Conservation (phyloP, 169 alveolate species). For the Eimeria falciformis region DNA sequence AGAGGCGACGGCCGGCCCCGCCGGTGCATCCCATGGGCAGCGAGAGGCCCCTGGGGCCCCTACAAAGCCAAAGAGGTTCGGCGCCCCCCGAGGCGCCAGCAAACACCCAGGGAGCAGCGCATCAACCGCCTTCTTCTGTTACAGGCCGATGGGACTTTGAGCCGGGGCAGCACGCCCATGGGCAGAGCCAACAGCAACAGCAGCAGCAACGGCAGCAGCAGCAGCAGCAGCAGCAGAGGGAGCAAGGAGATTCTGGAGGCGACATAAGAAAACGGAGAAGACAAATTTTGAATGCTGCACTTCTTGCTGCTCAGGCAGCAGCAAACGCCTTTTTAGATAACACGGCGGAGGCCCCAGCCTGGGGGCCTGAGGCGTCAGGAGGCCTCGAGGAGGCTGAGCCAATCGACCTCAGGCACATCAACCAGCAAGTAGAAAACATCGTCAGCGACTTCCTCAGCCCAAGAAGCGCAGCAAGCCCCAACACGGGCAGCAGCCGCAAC, state of each 20-base stretch:
- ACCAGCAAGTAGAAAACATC: constrained; percentile 43
- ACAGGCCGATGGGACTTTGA: no score
- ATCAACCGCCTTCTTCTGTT: no score
- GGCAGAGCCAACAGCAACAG: background rate
- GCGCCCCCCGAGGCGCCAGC: no score
- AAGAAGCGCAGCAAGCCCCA: background rate
- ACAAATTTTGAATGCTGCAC: constrained; percentile 37
- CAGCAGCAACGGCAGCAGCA: constrained; percentile 10
- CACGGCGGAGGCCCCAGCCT: background rate
- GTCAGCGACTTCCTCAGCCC: constrained; percentile 53
- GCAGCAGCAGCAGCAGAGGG: constrained; percentile 14
- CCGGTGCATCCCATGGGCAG: background rate
- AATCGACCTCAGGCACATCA: constrained; percentile 15
- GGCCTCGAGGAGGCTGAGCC: constrained; percentile 9
- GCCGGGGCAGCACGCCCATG: background rate
- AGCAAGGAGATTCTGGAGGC: background rate
- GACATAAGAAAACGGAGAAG: background rate
- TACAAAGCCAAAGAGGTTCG: no score
- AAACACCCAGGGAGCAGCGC: background rate
- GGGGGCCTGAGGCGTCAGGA: background rate
- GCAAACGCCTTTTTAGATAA: constrained; percentile 37
- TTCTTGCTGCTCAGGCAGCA: constrained; percentile 63
- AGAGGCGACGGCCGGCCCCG: background rate
- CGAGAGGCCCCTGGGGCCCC: no score
- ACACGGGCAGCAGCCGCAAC: constrained; percentile 14